Evolutionary conservation across 208 protist species (phyloP).

Genomic region (Leishmania lainsoni): DNA sequence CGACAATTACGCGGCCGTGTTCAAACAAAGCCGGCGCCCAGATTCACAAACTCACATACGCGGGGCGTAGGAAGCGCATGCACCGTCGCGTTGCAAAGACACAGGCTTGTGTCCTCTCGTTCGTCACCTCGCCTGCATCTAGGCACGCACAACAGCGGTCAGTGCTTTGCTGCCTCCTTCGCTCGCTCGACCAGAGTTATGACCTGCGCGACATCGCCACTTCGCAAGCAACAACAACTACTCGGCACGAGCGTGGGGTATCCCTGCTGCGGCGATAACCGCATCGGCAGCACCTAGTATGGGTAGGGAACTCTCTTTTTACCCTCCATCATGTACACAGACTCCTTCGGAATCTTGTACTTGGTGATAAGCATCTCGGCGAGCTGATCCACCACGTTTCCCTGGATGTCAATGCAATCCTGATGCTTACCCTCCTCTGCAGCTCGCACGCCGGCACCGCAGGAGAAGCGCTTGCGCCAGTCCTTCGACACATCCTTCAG

Average conservation of each 20-base stretch:
- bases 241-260: background rate
- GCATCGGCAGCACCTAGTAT: background rate
- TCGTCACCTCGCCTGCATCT: background rate
- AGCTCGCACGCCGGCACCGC: constrained; percentile 74
- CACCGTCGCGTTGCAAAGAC: background rate
- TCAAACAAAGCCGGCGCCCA: background rate
- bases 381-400: constrained; percentile 66
- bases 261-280: background rate
- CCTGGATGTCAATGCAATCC: constrained; percentile 84
- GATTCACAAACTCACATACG: background rate
- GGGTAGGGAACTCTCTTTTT: constrained; percentile 78
- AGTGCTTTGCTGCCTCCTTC: background rate
- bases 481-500: constrained; percentile 82
- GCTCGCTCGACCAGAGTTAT: background rate
- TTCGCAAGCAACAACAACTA: background rate
- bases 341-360: constrained; percentile 76
- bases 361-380: constrained; percentile 74
- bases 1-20: background rate
- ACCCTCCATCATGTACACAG: constrained; percentile 72
- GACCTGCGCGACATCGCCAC: background rate
- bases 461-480: constrained; percentile 86
- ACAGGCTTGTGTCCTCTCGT: background rate
- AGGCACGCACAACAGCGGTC: background rate
- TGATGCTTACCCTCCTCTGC: constrained; percentile 69
- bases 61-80: background rate